Percentiles rank a stretch among this genome's conserved stretches.
Evolutionary conservation across 805 yeast genomes (phyloP).

Genomic region (Zygotorulaspora florentina): DNA sequence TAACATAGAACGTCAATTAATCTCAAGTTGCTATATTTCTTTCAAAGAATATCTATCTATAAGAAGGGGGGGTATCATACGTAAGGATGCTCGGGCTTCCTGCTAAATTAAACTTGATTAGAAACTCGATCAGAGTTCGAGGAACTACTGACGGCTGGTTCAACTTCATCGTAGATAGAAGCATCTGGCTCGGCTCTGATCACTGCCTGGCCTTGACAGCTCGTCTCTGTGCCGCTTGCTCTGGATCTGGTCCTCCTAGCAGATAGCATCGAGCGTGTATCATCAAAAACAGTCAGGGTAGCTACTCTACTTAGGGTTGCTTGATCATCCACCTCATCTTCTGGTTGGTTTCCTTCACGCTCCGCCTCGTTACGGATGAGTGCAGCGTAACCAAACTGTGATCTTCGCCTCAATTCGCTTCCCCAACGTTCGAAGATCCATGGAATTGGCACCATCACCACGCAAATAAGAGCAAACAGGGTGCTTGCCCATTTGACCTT

Average conservation of each 20-base stretch:
- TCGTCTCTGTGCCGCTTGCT: background rate
- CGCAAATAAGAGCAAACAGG: slow-evolving; percentile 56
- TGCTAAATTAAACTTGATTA: background rate
- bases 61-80: background rate
- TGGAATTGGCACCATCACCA: slow-evolving; percentile 72
- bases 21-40: too few species aligned
- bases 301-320: slow-evolving; percentile 10
- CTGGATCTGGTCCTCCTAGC: background rate
- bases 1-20: too few species aligned
- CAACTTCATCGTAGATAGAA: slow-evolving; percentile 6
- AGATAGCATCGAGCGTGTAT: slow-evolving; percentile 5
- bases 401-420: slow-evolving; percentile 47
- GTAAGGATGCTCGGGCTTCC: background rate
- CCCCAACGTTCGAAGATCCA: slow-evolving; percentile 64
- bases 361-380: slow-evolving; percentile 38
- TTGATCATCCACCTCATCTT: slow-evolving; percentile 32
- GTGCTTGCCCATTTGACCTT: slow-evolving; percentile 79
- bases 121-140: slow-evolving; percentile 5
- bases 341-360: slow-evolving; percentile 30
- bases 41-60: background rate
- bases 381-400: slow-evolving; percentile 60
- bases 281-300: slow-evolving; percentile 9
- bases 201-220: background rate
- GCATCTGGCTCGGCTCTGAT: slow-evolving; percentile 5
- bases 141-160: background rate